phyloP scores from a whole-genome alignment of 371 early-diverging fungal genomes.

The Funneliformis caledonium region DNA sequence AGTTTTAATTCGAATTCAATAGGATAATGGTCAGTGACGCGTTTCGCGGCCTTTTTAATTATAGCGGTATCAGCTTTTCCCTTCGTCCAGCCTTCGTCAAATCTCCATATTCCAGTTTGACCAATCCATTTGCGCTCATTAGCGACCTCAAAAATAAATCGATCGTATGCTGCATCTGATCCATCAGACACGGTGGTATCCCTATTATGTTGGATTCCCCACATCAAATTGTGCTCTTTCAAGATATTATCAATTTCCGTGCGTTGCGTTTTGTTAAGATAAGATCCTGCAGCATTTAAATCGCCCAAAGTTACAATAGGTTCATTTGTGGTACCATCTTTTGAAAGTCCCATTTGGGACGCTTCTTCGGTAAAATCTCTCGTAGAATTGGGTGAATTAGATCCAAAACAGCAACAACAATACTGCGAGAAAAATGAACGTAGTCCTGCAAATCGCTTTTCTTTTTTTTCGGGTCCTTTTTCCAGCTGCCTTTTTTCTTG shows the following conservation, averaged over 20 bases:
- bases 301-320: conserved; percentile 39
- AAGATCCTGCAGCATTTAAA: conserved; percentile 38
- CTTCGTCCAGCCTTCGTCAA: conserved; percentile 34
- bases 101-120: conserved; percentile 27
- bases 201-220: conserved; percentile 32
- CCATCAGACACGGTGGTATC: conserved; percentile 34
- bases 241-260: conserved; percentile 11
- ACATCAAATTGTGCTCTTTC: not conserved
- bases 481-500: not conserved
- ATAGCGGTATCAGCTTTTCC: not conserved
- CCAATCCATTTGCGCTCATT: conserved; percentile 37
- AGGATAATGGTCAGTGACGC: conserved; percentile 38
- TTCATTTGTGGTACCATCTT: not conserved
- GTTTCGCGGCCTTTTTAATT: conserved; percentile 29
- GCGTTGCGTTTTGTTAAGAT: conserved; percentile 29
- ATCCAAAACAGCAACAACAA: conserved; percentile 7
- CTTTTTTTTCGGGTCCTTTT: not conserved
- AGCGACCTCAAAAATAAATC: conserved; percentile 35
- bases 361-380: conserved; percentile 1
- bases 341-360: not conserved
- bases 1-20: conserved; percentile 37
- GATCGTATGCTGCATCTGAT: conserved; percentile 28
- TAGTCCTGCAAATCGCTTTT: not conserved
- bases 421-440: not conserved
- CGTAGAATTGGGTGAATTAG: not conserved